These are phyloP conservation scores for Telfairia occidentalis DNA, from an alignment of 331 rosid species.

Conservation along the genomic window DNA sequence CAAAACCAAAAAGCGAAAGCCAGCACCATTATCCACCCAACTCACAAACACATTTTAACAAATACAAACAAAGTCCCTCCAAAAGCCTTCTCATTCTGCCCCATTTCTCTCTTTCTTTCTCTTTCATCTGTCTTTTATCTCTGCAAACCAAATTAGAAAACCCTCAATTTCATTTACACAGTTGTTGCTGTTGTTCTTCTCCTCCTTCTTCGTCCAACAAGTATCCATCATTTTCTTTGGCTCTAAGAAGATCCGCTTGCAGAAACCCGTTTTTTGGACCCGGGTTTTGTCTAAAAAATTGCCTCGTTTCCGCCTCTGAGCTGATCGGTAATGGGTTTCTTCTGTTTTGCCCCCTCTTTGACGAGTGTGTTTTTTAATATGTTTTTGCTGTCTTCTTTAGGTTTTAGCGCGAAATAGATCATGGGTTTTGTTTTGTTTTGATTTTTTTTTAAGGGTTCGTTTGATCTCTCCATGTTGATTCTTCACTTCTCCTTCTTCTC, in stretches of 20 bases:
- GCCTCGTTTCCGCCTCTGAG: neutral
- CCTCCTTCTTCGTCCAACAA: neutral
- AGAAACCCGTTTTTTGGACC: neutral
- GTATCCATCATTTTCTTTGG: neutral
- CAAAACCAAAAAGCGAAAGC: conserved; percentile 2
- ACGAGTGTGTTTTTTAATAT: neutral
- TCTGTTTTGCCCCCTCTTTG: neutral
- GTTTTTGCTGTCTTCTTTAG: neutral
- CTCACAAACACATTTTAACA: conserved; percentile 7
- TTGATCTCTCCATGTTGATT: conserved; percentile 3
- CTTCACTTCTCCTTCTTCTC: neutral
- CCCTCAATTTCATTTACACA: neutral
- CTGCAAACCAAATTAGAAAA: neutral
- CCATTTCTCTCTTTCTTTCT: neutral
- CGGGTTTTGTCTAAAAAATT: neutral
- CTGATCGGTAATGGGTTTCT: conserved; percentile 1
- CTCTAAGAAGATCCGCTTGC: neutral
- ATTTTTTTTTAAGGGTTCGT: neutral
- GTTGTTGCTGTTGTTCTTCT: neutral
- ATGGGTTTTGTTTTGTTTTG: neutral
- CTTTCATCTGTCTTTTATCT: neutral
- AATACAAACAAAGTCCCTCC: neutral
- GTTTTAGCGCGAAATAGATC: neutral
- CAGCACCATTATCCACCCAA: conserved; percentile 12
- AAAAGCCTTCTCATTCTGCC: neutral